Conservation (phyloP, 2,329 filamentous ascomycete species). For the Sordariomycetes sp. region DNA sequence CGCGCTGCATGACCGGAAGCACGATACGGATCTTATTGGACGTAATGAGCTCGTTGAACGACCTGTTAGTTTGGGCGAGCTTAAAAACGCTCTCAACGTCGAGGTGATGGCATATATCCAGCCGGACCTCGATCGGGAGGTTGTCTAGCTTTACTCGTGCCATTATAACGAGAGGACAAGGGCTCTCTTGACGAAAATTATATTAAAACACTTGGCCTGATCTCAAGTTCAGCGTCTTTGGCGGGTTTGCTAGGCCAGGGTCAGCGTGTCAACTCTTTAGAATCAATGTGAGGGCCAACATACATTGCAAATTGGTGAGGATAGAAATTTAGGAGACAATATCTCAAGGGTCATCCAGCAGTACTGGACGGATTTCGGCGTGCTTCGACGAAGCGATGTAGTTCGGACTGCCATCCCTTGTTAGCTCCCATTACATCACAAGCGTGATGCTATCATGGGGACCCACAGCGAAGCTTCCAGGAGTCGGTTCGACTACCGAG, state of each 20-base stretch:
- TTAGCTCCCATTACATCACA: constrained; percentile 1
- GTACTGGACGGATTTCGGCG: not conserved
- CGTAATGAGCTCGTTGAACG: constrained; percentile 28
- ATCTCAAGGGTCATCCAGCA: not conserved
- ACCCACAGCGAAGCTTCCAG: not conserved
- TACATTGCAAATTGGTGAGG: not conserved
- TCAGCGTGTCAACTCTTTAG: not conserved
- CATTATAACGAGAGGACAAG: not conserved
- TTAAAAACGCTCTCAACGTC: constrained; percentile 27
- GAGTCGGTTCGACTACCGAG: constrained; percentile 1
- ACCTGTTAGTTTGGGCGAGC: constrained; percentile 24
- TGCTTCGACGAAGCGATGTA: constrained; percentile 1
- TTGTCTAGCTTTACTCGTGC: not conserved
- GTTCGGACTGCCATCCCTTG: not conserved
- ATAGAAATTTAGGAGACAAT: not conserved
- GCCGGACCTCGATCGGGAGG: constrained; percentile 34
- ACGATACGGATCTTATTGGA: constrained; percentile 29
- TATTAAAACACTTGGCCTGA: not conserved
- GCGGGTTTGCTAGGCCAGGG: not conserved
- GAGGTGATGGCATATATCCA: constrained; percentile 35
- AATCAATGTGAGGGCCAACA: not conserved
- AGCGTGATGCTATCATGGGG: not conserved
- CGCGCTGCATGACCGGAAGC: constrained; percentile 26
- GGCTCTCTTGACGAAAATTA: not conserved
- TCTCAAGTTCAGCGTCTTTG: not conserved